phyloP scores from a whole-genome alignment of 2,329 filamentous ascomycete genomes.

The Verticillium nonalfalfae region DNA sequence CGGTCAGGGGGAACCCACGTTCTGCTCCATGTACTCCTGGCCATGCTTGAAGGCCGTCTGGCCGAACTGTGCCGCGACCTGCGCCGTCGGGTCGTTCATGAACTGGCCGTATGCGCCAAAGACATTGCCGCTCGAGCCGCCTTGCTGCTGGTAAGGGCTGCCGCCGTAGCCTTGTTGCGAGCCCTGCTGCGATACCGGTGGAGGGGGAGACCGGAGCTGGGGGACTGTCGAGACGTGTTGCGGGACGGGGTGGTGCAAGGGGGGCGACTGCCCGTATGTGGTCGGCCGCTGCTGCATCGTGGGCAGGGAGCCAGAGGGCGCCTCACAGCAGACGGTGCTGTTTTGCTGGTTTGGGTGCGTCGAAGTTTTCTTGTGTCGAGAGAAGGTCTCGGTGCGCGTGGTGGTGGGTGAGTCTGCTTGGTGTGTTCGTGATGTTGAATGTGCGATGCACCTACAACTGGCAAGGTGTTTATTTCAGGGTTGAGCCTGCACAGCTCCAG shows the following conservation, averaged over 20 bases:
- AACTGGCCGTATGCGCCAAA: slow-evolving; percentile 81
- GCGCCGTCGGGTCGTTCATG: slow-evolving; percentile 91
- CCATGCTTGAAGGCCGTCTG: slow-evolving; percentile 87
- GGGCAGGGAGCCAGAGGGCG: slow-evolving; percentile 4
- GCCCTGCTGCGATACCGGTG: slow-evolving; percentile 66
- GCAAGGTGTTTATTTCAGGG: slow-evolving; percentile 21
- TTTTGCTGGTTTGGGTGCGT: neutral
- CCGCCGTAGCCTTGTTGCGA: slow-evolving; percentile 48
- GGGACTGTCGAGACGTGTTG: slow-evolving; percentile 98
- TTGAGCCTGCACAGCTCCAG: neutral
- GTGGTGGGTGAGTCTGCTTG: neutral
- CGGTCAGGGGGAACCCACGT: slow-evolving; percentile 52
- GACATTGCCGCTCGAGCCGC: slow-evolving; percentile 42
- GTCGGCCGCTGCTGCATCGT: slow-evolving; percentile 85
- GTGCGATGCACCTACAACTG: slow-evolving; percentile 2
- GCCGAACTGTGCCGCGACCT: slow-evolving; percentile 91
- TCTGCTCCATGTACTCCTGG: slow-evolving; percentile 92
- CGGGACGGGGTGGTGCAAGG: slow-evolving; percentile 92
- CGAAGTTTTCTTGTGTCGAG: neutral
- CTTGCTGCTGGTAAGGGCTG: slow-evolving; percentile 68
- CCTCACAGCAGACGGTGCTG: neutral
- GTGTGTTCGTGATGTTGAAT: neutral
- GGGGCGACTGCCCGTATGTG: slow-evolving; percentile 80
- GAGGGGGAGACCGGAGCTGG: slow-evolving; percentile 89
- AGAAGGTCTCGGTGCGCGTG: neutral